A percentile compares a stretch with the other conserved stretches of the same genome.
phyloP scores from a whole-genome alignment of 2,329 filamentous ascomycete genomes.

The Fusarium paranaense region DNA sequence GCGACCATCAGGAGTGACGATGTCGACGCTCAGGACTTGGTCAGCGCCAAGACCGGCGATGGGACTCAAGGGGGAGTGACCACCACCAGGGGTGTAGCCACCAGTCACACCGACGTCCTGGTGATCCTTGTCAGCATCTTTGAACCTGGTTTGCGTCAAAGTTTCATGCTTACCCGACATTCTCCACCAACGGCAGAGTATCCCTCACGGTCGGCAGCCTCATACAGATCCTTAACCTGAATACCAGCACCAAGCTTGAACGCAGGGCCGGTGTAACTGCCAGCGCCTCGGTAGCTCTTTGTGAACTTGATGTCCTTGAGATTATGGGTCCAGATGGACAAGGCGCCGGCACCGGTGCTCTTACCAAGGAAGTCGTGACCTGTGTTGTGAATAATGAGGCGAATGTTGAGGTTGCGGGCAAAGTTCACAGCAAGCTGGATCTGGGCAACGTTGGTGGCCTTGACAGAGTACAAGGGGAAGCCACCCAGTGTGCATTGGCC shows the following conservation, averaged over 20 bases:
- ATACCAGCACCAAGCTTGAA: conserved; percentile 67
- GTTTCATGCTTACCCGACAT: conserved; percentile 45
- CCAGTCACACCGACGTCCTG: conserved; percentile 67
- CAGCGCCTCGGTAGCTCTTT: conserved; percentile 51
- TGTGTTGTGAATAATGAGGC: conserved; percentile 62
- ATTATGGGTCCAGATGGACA: conserved; percentile 55
- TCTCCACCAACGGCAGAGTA: conserved; percentile 67
- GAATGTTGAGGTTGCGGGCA: conserved; percentile 58
- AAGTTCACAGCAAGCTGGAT: conserved; percentile 61
- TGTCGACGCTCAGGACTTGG: conserved; percentile 65
- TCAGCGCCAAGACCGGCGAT: conserved; percentile 69
- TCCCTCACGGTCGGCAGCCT: conserved; percentile 57
- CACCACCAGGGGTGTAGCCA: conserved; percentile 71
- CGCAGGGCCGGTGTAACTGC: conserved; percentile 61
- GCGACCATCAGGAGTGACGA: conserved; percentile 62
- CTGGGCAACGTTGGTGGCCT: conserved; percentile 56
- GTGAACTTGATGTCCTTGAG: conserved; percentile 56
- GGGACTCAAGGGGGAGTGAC: conserved; percentile 64
- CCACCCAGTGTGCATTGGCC: conserved; percentile 54
- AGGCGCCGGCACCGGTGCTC: conserved; percentile 64
- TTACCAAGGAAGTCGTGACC: conserved; percentile 67
- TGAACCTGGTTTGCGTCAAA: accelerated
- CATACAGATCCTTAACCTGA: conserved; percentile 59
- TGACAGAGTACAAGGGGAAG: conserved; percentile 57
- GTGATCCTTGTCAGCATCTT: neutral